Conservation (phyloP, 257 asterid species). For the Paraleonurus japonicus region DNA sequence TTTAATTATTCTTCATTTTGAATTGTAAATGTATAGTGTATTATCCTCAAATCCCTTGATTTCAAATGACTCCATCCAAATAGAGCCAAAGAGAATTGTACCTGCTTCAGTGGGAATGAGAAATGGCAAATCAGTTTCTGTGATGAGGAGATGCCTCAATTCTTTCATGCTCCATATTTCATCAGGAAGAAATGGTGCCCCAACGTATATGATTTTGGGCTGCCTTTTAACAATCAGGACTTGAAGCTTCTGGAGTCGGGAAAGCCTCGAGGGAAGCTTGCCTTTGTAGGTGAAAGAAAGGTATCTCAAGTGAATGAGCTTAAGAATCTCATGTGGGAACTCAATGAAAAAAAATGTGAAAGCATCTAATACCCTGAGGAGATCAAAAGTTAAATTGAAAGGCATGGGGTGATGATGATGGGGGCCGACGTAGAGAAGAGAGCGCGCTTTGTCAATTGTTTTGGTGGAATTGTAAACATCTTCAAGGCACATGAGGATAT, state of each 20-base stretch:
- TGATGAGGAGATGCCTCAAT: constrained; percentile 34
- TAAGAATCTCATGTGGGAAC: constrained; percentile 24
- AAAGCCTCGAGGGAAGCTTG: constrained; percentile 12
- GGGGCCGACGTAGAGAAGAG: constrained; percentile 27
- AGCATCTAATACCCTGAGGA: constrained; percentile 35
- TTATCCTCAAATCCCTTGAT: no score
- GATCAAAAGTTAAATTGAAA: constrained; percentile 16
- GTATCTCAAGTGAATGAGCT: constrained; percentile 29
- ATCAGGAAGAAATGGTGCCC: constrained; percentile 14
- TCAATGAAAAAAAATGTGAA: constrained; percentile 31
- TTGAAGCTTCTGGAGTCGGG: constrained; percentile 25
- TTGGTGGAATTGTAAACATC: constrained; percentile 22
- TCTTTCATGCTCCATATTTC: constrained; percentile 31
- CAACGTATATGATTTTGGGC: constrained; percentile 23
- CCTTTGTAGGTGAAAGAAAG: constrained; percentile 28
- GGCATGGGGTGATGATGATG: constrained; percentile 33
- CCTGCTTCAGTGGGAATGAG: background rate
- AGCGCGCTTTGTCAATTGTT: constrained; percentile 8
- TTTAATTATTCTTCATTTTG: no score
- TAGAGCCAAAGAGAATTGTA: constrained; percentile 18
- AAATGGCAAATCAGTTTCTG: constrained; percentile 22
- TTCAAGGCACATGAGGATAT: constrained; percentile 35
- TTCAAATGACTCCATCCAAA: no score
- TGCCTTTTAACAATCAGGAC: constrained; percentile 26
- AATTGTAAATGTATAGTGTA: no score